phyloP scores from a whole-genome alignment of 441 rosid species.

The Pelargonium fulgidum region DNA sequence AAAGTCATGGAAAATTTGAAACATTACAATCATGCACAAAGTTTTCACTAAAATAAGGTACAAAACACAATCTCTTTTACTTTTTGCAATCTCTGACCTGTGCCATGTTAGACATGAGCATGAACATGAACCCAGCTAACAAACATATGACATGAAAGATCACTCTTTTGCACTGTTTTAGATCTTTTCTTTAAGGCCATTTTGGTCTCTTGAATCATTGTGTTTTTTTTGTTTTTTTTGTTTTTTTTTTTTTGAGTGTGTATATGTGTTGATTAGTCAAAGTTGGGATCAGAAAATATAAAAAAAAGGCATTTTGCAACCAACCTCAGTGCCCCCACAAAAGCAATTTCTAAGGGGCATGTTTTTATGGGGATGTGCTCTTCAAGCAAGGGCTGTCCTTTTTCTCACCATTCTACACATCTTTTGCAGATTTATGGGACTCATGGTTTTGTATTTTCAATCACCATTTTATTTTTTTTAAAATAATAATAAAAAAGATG shows the following conservation, averaged over 20 bases:
- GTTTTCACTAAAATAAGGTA: not conserved
- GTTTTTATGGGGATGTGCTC: constrained; percentile 3
- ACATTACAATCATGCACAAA: not conserved
- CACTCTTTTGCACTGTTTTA: not conserved
- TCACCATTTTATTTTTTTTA: not conserved
- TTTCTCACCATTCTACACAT: constrained; percentile 4
- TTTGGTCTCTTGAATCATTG: not conserved
- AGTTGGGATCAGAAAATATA: not conserved
- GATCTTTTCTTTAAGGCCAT: not conserved
- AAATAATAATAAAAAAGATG: not conserved
- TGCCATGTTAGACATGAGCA: not conserved
- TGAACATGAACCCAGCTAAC: not conserved
- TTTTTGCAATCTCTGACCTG: not conserved
- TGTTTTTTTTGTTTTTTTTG: not conserved
- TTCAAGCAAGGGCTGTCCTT: constrained; percentile 2
- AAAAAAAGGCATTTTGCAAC: not conserved
- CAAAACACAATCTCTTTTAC: not conserved
- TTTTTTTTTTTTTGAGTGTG: not conserved
- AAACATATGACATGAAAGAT: not conserved
- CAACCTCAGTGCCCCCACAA: not conserved
- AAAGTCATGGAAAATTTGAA: not conserved
- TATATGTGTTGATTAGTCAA: not conserved
- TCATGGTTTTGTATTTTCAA: not conserved
- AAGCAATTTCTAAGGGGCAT: not conserved
- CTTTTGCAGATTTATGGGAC: not conserved